Evolutionary conservation across 2,329 filamentous ascomycete genomes (phyloP).

Genomic region (Fonsecaea erecta): DNA sequence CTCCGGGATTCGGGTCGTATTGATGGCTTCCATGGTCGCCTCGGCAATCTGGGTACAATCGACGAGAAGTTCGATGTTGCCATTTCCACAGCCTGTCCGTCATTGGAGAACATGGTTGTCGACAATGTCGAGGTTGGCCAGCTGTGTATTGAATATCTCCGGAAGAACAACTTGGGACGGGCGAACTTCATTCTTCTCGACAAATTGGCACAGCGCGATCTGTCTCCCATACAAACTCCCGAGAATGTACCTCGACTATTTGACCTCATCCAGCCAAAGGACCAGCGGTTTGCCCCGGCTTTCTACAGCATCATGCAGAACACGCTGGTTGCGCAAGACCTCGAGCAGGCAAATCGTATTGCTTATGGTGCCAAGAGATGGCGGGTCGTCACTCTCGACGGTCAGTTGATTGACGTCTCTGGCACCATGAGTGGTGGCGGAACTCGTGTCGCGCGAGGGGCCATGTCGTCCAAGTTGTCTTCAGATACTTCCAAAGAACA

Average conservation of each 20-base stretch:
- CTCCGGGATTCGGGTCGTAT: conserved; percentile 96
- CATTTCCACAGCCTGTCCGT: conserved; percentile 93
- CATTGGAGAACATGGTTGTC: conserved; percentile 94
- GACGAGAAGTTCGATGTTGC: conserved; percentile 94
- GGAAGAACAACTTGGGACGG: conserved; percentile 95
- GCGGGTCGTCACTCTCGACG: conserved; percentile 94
- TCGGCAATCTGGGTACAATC: conserved; percentile 92
- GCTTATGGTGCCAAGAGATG: conserved; percentile 92
- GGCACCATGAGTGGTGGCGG: conserved; percentile 99
- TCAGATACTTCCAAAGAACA: conserved; percentile 86
- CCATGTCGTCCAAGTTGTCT: conserved; percentile 96
- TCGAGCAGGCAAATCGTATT: conserved; percentile 95
- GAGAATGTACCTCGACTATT: conserved; percentile 92
- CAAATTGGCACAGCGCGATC: conserved; percentile 76
- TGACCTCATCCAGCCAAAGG: conserved; percentile 86
- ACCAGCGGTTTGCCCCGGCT: conserved; percentile 82
- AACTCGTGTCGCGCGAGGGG: conserved; percentile 82
- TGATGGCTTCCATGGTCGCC: conserved; percentile 92
- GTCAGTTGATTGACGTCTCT: conserved; percentile 95
- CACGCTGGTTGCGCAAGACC: conserved; percentile 87
- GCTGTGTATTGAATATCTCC: conserved; percentile 95
- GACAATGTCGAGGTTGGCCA: conserved; percentile 95
- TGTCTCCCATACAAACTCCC: conserved; percentile 81
- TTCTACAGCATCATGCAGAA: conserved; percentile 97
- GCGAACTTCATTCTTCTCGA: conserved; percentile 97